phyloP scores from a whole-genome alignment of 1,284 basidiomycete genomes.

The Meira nashicola region DNA sequence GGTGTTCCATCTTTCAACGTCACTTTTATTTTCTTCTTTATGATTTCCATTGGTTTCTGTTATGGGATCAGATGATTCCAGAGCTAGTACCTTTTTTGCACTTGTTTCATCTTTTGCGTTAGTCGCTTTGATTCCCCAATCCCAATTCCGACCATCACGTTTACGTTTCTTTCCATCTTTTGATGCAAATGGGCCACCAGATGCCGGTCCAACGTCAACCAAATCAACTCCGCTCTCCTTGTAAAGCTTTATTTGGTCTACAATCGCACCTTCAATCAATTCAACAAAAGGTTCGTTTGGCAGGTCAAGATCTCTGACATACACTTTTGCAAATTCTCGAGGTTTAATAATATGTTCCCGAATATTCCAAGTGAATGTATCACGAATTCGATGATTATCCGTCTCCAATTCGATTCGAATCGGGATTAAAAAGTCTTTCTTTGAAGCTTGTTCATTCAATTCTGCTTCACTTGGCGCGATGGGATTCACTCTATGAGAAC shows the following conservation, averaged over 20 bases:
- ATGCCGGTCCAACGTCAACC: slow-evolving; percentile 57
- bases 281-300: slow-evolving; percentile 65
- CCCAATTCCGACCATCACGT: slow-evolving; percentile 13
- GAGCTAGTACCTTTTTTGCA: not conserved
- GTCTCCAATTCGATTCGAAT: slow-evolving; percentile 93
- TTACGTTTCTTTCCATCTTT: slow-evolving; percentile 12
- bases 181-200: slow-evolving; percentile 45
- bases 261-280: slow-evolving; percentile 77
- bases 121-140: slow-evolving; percentile 16
- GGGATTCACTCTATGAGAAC: slow-evolving; percentile 63
- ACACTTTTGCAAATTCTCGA: slow-evolving; percentile 73
- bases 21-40: slow-evolving; percentile 5
- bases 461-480: slow-evolving; percentile 61
- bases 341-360: slow-evolving; percentile 72
- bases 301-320: slow-evolving; percentile 82
- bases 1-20: slow-evolving; percentile 2
- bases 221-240: slow-evolving; percentile 75
- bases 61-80: not conserved
- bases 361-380: slow-evolving; percentile 95
- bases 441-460: slow-evolving; percentile 31
- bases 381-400: slow-evolving; percentile 80
- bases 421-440: slow-evolving; percentile 70
- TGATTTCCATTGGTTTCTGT: not conserved
- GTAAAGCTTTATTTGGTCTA: slow-evolving; percentile 73
- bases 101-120: not conserved